Evolutionary conservation across 164 flowering plant genomes (phyloP), one percentile per base, ranked within the genome.

Genomic region (Tinospora cordifolia): DNA sequence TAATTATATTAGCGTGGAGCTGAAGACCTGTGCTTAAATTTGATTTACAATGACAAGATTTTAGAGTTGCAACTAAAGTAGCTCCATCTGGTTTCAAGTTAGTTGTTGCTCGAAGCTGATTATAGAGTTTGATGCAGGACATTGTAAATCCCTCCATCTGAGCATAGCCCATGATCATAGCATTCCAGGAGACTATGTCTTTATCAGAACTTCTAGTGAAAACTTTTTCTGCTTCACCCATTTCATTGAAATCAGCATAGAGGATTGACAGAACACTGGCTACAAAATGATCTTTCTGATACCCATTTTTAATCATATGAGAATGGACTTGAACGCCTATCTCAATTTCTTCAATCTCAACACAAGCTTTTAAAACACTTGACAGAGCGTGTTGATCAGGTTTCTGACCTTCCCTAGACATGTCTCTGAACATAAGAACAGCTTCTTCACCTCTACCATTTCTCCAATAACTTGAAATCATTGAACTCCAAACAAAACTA

Each of bases 111-210:
- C 34, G 67, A 49, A 77, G 70, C 46, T 73, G 73, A 8, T 69
- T 69, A 40, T 62, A 77, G 62, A 77, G 60, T 51, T 63, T 51
- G 17, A 77, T 63, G 71, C 66, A 70, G 24, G 47, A 51, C 26
- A 41, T 25, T 66, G 66, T 60, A 51, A 65, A 70, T 47, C 44
- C 79, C 39, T 66, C 69, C 57, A 58, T 71, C 15, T 74, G 69
- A 57, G 80, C 75, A 71, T 63, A 71, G 62, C 74, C 76, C 66
- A 68, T 47, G 63, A 77, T 77, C 80, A 77, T 77, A 39, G 77
- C 71, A 70, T 74, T 77, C 77, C 80, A 77, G 60, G 74, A 59
- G 22, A 74, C 77, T 21, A 73, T 51, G 54, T 77, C 80, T 57
- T 30, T 66, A 34, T 74, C 54, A 30, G 44, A 54, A 63, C 74